Evolutionary conservation across 2,329 filamentous ascomycete species (phyloP), one percentile per base, ranked within the genome.

Genomic region (Penicillium palitans): DNA sequence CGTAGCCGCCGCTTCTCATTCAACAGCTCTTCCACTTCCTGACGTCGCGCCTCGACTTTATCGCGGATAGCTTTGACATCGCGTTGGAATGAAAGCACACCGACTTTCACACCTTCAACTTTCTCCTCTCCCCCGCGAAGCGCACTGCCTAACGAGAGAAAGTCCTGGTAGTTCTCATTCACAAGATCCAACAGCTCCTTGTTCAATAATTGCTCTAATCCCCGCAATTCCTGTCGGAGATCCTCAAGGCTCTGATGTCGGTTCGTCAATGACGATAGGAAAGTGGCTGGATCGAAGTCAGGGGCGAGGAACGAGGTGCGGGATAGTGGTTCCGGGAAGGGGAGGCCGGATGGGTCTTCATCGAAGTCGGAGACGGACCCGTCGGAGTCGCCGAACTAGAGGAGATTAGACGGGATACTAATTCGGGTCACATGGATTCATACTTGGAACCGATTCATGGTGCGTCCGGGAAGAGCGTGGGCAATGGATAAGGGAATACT

Each of bases 211-310:
- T 90, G 85, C 66, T 88, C 90, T 52, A 96, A 84, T 58, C 92
- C 86, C 45, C 93, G 88, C 17, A 99, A 82, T 70, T 99, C 96
- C 6, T 88, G 79, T 37, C 93, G 90, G 33, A 99, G 81, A 74
- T 99, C 95, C 72, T 96, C 93, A 48, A 99, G 90, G 0, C 93
- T 97, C 75, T 99, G 95, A 74, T 99, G 95, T 1, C 95, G 89
- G 71, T 95, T 87, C 21, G 87, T 86, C 1, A 96, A 83, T 1
- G 90, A 88, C 8, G 87, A 92, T 76, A 99, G 88, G 74, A 97
- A 99, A 2, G 80, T 79, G 2, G 90, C 85, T 0, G 96, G 88
- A 61, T 91, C 86, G 75, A 99, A 99, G 65, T 86, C 76, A 4
- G 86, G 83, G 2, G 84, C 79, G 7, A 96, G 84, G 77, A 99